Evolutionary conservation across 2,329 filamentous ascomycete genomes (phyloP), one percentile per base, ranked within the genome.

Genomic region (Aaosphaeria arxii): DNA sequence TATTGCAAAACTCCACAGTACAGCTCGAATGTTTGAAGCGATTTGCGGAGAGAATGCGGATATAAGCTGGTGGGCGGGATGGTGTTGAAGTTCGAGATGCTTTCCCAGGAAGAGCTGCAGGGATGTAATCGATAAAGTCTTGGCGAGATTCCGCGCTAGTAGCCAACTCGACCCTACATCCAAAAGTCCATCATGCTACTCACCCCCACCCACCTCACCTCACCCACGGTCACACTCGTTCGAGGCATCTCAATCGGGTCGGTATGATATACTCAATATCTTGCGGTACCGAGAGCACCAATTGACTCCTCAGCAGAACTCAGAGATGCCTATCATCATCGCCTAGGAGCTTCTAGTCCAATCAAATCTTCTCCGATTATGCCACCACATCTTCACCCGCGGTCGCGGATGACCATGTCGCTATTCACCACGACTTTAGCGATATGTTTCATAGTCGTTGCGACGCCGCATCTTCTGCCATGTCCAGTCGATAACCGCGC

Each of bases 341-440:
- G 44, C 47, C 43, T 55, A 45, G 44, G 59, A 62, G 53, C 47
- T 51, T 40, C 43, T 39, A 44, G 40, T 43, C 43, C 50, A 40
- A 39, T 51, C 49, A 53, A 39, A 48, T 31, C 47, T 60, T 45
- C 56, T 9, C 33, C 33, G 33, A 62, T 43, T 56, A 94, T 94
- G 88, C 85, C 89, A 63, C 88, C 84, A 38, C 77, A 92, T 73
- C 85, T 99, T 39, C 94, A 99, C 71, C 94, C 94, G 32, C 86
- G 91, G 71, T 97, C 92, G 58, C 86, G 89, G 62, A 89, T 90
- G 76, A 99, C 94, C 61, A 91, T 88, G 48, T 94, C 91, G 41
- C 86, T 99, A 51, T 99, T 99, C 76, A 91, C 90, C 44, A 89
- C 88, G n/a, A 97, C 92, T 1, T 82, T 97, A 46, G 80, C 89